Conservation (phyloP, 768 basidiomycete species). For the Sarcodon sp. region DNA sequence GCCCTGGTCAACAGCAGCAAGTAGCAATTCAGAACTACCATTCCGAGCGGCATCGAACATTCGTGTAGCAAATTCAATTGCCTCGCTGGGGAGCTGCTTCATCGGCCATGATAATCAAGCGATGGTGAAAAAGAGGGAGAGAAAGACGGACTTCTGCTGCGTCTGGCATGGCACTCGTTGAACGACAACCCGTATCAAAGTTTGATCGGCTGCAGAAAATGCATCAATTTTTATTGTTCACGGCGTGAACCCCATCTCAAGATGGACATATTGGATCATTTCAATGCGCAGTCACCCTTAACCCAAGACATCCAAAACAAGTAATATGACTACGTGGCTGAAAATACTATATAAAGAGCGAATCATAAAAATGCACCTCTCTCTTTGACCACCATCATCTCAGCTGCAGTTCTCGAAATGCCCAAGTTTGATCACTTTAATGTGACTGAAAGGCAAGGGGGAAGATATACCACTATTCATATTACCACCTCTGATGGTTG, state of each 20-base stretch:
- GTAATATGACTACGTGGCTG: too few relatives aligned
- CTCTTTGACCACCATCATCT: too few relatives aligned
- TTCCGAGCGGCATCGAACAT: constrained; percentile 67
- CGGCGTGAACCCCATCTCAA: not conserved
- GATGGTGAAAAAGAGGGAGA: not conserved
- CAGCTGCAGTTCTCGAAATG: not conserved
- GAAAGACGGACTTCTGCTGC: not conserved
- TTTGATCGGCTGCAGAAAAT: not conserved
- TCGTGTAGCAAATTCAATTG: constrained; percentile 41
- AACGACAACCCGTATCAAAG: not conserved
- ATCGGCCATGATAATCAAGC: not conserved
- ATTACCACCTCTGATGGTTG: not conserved
- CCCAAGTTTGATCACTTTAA: not conserved
- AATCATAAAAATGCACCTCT: too few relatives aligned
- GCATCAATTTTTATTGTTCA: not conserved
- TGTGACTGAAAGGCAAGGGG: not conserved
- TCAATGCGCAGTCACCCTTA: too few relatives aligned
- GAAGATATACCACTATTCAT: constrained; percentile 2
- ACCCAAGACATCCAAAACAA: too few relatives aligned
- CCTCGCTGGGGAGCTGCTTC: constrained; percentile 19
- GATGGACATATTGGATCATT: not conserved
- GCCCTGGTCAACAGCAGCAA: constrained; percentile 54
- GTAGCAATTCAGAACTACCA: constrained; percentile 38
- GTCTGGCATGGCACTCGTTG: not conserved
- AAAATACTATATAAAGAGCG: too few relatives aligned